Conservation (phyloP, 2,329 filamentous ascomycete genomes). For the Aurifilum marmelostoma region DNA sequence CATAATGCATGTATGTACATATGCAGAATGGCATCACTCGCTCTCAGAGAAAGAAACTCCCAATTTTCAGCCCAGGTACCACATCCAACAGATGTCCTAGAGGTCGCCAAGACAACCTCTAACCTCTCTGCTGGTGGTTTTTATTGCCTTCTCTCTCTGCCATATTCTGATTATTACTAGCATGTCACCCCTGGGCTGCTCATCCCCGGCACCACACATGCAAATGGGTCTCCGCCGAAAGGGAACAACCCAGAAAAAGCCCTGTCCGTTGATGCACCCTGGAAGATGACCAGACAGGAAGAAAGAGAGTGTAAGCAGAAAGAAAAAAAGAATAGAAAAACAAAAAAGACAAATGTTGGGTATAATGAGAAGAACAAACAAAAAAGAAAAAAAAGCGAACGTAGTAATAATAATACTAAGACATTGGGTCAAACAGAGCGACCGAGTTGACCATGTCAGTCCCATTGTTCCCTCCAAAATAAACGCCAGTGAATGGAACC, state of each 20-base stretch:
- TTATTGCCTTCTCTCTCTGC: not conserved
- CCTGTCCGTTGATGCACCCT: not conserved
- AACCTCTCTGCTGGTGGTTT: not conserved
- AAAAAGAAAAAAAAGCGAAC: conserved; percentile 9
- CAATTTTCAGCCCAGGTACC: not conserved
- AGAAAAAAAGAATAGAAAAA: not conserved
- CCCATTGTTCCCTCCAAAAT: not conserved
- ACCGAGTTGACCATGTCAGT: conserved; percentile 3
- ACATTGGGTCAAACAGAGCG: conserved; percentile 12
- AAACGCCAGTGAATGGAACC: conserved; percentile 19
- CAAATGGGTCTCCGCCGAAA: not conserved
- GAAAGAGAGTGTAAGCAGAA: not conserved
- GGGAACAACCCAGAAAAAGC: not conserved
- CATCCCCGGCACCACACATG: not conserved
- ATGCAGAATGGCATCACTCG: conserved; percentile 10
- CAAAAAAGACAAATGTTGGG: conserved; percentile 13
- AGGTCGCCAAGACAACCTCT: not conserved
- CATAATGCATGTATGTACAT: not conserved
- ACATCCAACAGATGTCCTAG: not conserved
- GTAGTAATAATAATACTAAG: conserved; percentile 2
- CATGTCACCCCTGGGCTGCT: not conserved
- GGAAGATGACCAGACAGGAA: not conserved
- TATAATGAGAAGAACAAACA: conserved; percentile 19
- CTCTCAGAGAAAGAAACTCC: not conserved
- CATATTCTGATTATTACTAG: not conserved